Conservation (phyloP, 331 rosid genomes). For the Quercus tomentella region DNA sequence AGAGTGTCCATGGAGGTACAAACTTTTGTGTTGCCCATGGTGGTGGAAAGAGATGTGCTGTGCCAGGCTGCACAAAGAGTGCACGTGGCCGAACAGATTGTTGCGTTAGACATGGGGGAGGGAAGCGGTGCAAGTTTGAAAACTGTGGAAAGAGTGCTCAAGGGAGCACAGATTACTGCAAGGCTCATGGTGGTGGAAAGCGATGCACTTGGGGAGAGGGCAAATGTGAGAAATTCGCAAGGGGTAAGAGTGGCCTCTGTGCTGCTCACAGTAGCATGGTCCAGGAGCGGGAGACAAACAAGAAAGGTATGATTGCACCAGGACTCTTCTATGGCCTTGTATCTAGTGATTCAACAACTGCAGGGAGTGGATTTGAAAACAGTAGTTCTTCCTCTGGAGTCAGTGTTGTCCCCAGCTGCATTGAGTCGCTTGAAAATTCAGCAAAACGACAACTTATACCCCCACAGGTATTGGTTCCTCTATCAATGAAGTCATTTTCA, state of each 20-base stretch:
- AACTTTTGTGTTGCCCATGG: constrained; percentile 98
- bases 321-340: constrained; percentile 89
- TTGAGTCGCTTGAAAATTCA: constrained; percentile 51
- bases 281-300: constrained; percentile 52
- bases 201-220: constrained; percentile 92
- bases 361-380: constrained; percentile 65
- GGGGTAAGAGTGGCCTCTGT: constrained; percentile 96
- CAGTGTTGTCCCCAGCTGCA: constrained; percentile 60
- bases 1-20: constrained; percentile 98
- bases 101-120: constrained; percentile 97
- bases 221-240: constrained; percentile 87
- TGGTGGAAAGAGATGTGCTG: constrained; percentile 95
- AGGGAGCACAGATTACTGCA: constrained; percentile 98
- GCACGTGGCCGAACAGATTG: constrained; percentile 98
- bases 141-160: constrained; percentile 93
- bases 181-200: constrained; percentile 99
- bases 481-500: constrained; percentile 73
- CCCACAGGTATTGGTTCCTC: constrained; percentile 85
- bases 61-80: constrained; percentile 89
- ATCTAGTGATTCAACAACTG: constrained; percentile 54
- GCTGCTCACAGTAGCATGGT: constrained; percentile 86
- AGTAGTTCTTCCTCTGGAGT: constrained; percentile 57
- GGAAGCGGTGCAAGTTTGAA: constrained; percentile 81
- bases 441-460: constrained; percentile 58
- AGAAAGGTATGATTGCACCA: constrained; percentile 71